Conservation (phyloP, 352 stramenopile species). For the Pythium phragmiticola region DNA sequence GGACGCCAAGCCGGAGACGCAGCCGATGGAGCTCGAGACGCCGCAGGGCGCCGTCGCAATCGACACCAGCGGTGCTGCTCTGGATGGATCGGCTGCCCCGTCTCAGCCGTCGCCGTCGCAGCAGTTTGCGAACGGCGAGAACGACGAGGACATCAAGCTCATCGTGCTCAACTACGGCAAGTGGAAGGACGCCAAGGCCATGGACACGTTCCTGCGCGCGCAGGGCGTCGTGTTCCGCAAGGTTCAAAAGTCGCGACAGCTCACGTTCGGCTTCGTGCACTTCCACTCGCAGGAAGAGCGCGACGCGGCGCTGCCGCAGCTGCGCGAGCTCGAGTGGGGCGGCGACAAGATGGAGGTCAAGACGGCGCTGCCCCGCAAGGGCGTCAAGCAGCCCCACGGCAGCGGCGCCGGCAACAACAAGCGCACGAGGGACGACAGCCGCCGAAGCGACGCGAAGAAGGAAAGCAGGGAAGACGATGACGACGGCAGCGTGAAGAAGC, state of each 20-base stretch:
- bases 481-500: slow-evolving; percentile 14
- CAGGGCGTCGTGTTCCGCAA: slow-evolving; percentile 60
- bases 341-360: slow-evolving; percentile 76
- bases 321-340: slow-evolving; percentile 62
- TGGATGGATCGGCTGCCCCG: not conserved
- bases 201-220: slow-evolving; percentile 52
- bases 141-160: slow-evolving; percentile 69
- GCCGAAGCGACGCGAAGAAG: slow-evolving; percentile 7
- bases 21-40: slow-evolving; percentile 21
- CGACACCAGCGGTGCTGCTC: not conserved
- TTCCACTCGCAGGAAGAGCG: slow-evolving; percentile 60
- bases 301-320: slow-evolving; percentile 45
- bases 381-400: slow-evolving; percentile 28
- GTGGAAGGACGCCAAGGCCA: slow-evolving; percentile 73
- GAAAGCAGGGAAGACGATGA: not conserved
- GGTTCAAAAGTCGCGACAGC: slow-evolving; percentile 75
- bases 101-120: not conserved
- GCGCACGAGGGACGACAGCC: slow-evolving; percentile 25
- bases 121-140: slow-evolving; percentile 24
- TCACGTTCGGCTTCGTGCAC: slow-evolving; percentile 80
- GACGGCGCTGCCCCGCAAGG: slow-evolving; percentile 51
- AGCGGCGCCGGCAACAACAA: slow-evolving; percentile 27
- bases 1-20: slow-evolving; percentile 5
- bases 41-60: slow-evolving; percentile 13
- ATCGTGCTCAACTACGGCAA: slow-evolving; percentile 90